Evolutionary conservation across 2,329 filamentous ascomycete genomes (phyloP).

Genomic region (Meredithiella fracta): DNA sequence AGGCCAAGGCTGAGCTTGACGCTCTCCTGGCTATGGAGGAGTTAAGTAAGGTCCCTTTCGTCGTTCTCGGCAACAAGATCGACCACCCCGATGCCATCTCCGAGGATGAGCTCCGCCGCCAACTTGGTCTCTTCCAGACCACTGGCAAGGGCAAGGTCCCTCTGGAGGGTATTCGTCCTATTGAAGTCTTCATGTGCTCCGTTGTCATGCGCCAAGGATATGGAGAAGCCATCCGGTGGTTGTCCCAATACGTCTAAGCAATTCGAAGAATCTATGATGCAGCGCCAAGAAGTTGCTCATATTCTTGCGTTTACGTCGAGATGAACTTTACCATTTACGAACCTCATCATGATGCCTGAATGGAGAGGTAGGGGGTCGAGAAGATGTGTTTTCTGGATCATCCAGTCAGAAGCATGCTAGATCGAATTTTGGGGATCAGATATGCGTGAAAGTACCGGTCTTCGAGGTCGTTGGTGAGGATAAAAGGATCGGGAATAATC

Average conservation of each 20-base stretch:
- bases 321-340: neutral
- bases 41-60: conserved; percentile 83
- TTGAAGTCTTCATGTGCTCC: conserved; percentile 98
- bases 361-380: too few relatives aligned
- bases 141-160: conserved; percentile 92
- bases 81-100: conserved; percentile 91
- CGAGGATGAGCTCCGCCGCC: conserved; percentile 86
- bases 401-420: too few relatives aligned
- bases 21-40: conserved; percentile 94
- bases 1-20: conserved; percentile 95
- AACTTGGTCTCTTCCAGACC: conserved; percentile 87
- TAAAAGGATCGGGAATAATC: neutral
- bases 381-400: too few relatives aligned
- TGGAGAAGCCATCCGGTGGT: conserved; percentile 78
- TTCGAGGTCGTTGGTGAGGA: neutral
- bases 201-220: conserved; percentile 97
- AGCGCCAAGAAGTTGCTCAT: neutral
- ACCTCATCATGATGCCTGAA: neutral
- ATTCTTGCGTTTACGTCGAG: neutral
- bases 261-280: neutral
- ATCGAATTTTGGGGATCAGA: too few relatives aligned
- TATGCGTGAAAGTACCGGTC: too few relatives aligned
- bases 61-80: conserved; percentile 98
- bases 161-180: conserved; percentile 78
- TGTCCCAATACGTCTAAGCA: conserved; percentile 74